Evolutionary conservation across 768 basidiomycete species (phyloP), one percentile per base, ranked within the genome.

Genomic region (Podaxis sp.): DNA sequence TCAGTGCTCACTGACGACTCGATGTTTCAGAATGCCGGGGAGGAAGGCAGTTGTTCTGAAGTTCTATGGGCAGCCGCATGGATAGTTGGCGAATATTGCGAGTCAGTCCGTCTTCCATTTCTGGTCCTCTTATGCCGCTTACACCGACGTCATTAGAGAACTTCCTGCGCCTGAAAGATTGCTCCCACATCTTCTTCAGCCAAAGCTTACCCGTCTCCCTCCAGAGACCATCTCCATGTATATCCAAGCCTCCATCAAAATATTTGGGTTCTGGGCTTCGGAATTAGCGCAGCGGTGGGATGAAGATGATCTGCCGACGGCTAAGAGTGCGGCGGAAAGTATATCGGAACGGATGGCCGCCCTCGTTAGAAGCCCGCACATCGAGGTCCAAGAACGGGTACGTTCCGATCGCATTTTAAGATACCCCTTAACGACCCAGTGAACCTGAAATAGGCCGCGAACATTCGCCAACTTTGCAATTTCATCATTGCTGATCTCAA

Each of bases 1-100:
- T 86, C 88, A 52, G 69, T 98, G 7, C 71, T 98, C 44, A 83
- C 82, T 50, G 95, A 98, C 64, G 89, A 92, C 47, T 80, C 81
- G 0, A 82, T 95, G 66, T 64, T 93, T 54, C 76, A 81, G 57
- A 87, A 86, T 69, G 85, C 87, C 2, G 74, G 77, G 18, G 88
- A 91, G 21, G 82, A 83, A 53, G 88, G 85, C 0, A 87, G 86
- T 69, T 95, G 92, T 67, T 83, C 87, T 0, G 92, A 95, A 68
- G 84, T 96, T 7, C 76, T 97, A 1, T 93, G 91, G 84, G 97
- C 95, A 0, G 95, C 95, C 9, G 93, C 94, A 4, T 99, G 93
- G 91, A 91, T 98, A 65, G 94, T 92, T 63, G 96, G 95, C 18
- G 97, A 99, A 74, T 93, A 93, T 71, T 88, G 90, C 81, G 80